Evolutionary conservation across 768 basidiomycete species (phyloP), one percentile per base, ranked within the genome.

Genomic region (Royoungia palumana): DNA sequence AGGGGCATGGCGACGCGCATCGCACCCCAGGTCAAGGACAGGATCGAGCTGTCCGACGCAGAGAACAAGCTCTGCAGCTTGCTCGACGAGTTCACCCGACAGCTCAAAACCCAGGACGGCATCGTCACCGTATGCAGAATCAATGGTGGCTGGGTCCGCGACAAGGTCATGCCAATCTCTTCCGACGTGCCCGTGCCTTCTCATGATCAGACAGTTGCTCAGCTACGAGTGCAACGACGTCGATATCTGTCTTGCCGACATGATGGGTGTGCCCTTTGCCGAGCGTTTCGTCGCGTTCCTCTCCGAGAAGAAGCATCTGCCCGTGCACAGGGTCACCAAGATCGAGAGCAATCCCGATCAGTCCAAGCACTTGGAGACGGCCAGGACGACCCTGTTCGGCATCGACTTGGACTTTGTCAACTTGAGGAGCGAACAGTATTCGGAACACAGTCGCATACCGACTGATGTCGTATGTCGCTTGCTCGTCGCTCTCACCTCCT

Each of bases 91-190:
- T 96, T 88, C 63, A 80, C 85, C 6, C 69, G 64, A 13, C 70
- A 78, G 55, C 70, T 86, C 56, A 76, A 74, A 48, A 65, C 72
- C 47, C 72, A 77, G 28, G 74, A 80, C 43, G 76, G 75, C 10
- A 73, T 82, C 19, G 66, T 69, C 5, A 83, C 82, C 0, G 76
- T 80, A 1, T 95, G 95, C 64, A 79, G 96, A 56, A 89, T 99
- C 40, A 96, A 94, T 11, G 96, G 96, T 16, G 96, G 96, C 17
- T 99, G 96, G 96, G 96, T 98, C 38, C 76, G 96, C 61, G 96
- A 99, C 69, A 99, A 99, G 85, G 95, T 94, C 51, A 57, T 32
- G 60, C 16, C 56, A 50, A 32, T 43, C 25, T 35, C 32, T 43
- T 8, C 11, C 49, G 36, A 35, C 35, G 21, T 24, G 44, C 24